Evolutionary conservation across 371 early-diverging fungal species (phyloP).

Genomic region (Zychaea mexicana): DNA sequence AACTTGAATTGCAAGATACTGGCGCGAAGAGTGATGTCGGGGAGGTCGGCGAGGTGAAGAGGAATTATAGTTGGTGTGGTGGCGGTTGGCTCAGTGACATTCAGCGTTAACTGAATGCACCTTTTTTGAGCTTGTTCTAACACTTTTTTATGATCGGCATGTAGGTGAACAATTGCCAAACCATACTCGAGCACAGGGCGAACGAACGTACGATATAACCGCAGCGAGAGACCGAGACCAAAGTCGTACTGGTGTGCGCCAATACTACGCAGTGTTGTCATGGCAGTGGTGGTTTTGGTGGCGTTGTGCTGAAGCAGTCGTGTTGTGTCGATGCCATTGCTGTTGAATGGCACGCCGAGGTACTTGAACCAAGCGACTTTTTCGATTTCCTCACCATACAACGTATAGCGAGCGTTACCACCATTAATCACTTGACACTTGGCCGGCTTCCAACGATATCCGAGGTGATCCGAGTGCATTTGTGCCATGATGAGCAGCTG

Average conservation of each 20-base stretch:
- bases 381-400: neutral
- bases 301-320: neutral
- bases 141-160: neutral
- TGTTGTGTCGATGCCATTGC: neutral
- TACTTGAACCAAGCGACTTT: neutral
- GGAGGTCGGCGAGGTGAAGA: neutral
- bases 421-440: conserved; percentile 13
- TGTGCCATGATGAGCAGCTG: conserved; percentile 8
- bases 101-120: neutral
- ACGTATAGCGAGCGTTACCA: neutral
- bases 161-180: neutral
- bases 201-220: neutral
- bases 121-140: neutral
- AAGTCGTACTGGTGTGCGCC: conserved; percentile 3
- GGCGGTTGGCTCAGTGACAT: no score
- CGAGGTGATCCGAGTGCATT: conserved; percentile 3
- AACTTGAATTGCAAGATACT: conserved; percentile 5
- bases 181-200: neutral
- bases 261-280: neutral
- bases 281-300: neutral
- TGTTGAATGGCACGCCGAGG: conserved; percentile 11
- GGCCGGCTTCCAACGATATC: conserved; percentile 22
- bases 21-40: neutral
- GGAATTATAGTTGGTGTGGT: conserved; percentile 2
- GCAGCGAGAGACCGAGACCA: neutral